Conservation (phyloP, 768 basidiomycete genomes). For the Calvatia gigantea region DNA sequence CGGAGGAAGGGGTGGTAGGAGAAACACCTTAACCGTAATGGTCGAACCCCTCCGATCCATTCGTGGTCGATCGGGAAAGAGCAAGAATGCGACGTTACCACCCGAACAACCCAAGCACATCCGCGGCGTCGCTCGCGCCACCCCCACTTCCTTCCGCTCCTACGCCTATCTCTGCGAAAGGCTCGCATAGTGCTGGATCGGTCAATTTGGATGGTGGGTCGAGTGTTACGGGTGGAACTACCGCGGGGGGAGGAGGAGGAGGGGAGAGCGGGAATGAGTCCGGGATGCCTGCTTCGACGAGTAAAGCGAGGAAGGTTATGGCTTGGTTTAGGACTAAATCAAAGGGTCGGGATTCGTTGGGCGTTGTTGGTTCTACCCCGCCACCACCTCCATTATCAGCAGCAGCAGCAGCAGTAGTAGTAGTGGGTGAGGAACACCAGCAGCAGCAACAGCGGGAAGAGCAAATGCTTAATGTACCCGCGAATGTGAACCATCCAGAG, state of each 20-base stretch:
- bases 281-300: slow-evolving; percentile 68
- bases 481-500: slow-evolving; percentile 20
- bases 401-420: slow-evolving; percentile 9
- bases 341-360: slow-evolving; percentile 42
- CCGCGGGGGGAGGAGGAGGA: slow-evolving; percentile 8
- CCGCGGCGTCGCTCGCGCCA: slow-evolving; percentile 6
- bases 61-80: slow-evolving; percentile 38
- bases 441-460: slow-evolving; percentile 10
- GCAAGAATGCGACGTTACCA: slow-evolving; percentile 27
- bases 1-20: slow-evolving; percentile 54
- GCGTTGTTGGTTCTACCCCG: slow-evolving; percentile 22
- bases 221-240: slow-evolving; percentile 12
- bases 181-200: background rate
- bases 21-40: slow-evolving; percentile 87
- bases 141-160: background rate
- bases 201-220: slow-evolving; percentile 11
- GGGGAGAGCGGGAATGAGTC: slow-evolving; percentile 18
- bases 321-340: slow-evolving; percentile 91
- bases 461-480: slow-evolving; percentile 23
- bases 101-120: slow-evolving; percentile 1
- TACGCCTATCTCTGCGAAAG: background rate
- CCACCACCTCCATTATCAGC: slow-evolving; percentile 22
- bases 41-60: slow-evolving; percentile 70
- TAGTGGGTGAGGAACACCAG: slow-evolving; percentile 22
- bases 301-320: slow-evolving; percentile 94